Percentiles rank a stretch among this genome's conserved stretches.
Evolutionary conservation across 2,329 filamentous ascomycete species (phyloP).

Genomic region (Microsporum audouinii): DNA sequence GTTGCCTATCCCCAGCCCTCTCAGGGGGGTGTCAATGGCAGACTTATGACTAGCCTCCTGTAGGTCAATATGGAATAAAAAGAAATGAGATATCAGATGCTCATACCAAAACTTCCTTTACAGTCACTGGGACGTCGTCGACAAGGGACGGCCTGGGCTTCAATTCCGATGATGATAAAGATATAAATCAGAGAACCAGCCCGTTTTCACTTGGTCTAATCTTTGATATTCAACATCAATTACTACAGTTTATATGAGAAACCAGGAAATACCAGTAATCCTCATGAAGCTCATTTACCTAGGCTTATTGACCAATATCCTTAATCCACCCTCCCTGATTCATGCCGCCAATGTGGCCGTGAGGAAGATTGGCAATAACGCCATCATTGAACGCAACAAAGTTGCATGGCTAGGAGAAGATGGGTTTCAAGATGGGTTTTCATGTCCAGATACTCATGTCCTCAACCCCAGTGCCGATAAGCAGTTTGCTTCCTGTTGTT

Average conservation of each 20-base stretch:
- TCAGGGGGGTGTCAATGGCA: neutral
- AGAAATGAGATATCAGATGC: neutral
- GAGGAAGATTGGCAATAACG: neutral
- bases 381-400: neutral
- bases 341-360: neutral
- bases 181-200: neutral
- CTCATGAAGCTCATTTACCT: neutral
- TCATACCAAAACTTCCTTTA: neutral
- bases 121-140: neutral
- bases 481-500: conserved; percentile 1
- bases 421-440: neutral
- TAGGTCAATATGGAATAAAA: neutral
- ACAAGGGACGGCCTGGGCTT: neutral
- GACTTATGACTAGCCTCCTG: neutral
- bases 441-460: neutral
- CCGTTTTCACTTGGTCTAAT: neutral
- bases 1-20: too few species aligned
- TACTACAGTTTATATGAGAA: neutral
- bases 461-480: neutral
- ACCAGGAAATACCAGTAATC: neutral
- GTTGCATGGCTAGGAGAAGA: neutral
- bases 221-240: neutral
- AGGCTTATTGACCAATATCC: neutral
- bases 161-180: neutral
- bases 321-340: neutral